phyloP scores from a whole-genome alignment of 176 grass and related monocot genomes.

The Triticum urartu region DNA sequence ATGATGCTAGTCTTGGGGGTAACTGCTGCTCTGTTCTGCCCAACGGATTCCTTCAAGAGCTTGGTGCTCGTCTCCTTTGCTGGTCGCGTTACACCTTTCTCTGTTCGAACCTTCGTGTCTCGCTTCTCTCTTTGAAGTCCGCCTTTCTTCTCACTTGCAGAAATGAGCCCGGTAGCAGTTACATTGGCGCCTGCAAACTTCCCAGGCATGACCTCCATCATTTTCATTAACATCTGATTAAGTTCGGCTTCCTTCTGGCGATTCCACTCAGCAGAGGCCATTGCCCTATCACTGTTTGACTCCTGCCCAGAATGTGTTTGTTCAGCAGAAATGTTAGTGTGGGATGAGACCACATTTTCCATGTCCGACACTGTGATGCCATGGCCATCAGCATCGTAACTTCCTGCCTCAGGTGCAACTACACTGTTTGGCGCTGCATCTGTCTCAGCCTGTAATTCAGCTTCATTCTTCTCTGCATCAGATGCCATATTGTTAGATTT shows the following conservation, averaged over 20 bases:
- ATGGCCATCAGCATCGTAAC: slow-evolving; percentile 33
- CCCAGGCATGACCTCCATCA: slow-evolving; percentile 86
- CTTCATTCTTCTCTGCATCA: slow-evolving; percentile 41
- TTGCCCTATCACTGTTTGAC: slow-evolving; percentile 51
- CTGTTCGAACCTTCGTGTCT: slow-evolving; percentile 61
- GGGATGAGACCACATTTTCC: slow-evolving; percentile 22
- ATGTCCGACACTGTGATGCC: slow-evolving; percentile 29
- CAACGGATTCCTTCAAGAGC: slow-evolving; percentile 47
- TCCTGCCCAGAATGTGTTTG: slow-evolving; percentile 49
- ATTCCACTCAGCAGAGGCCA: slow-evolving; percentile 82
- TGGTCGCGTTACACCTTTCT: slow-evolving; percentile 57
- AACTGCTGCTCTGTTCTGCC: slow-evolving; percentile 46
- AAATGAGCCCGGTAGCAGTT: slow-evolving; percentile 33
- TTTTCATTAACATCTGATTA: slow-evolving; percentile 96
- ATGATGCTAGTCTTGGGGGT: slow-evolving; percentile 42
- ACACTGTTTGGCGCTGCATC: slow-evolving; percentile 18
- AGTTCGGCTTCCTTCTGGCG: slow-evolving; percentile 94
- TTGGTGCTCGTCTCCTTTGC: slow-evolving; percentile 52
- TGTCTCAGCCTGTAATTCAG: slow-evolving; percentile 40
- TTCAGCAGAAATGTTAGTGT: slow-evolving; percentile 40
- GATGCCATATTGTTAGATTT: slow-evolving; percentile 39
- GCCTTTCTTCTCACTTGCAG: slow-evolving; percentile 58
- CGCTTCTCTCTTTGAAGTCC: slow-evolving; percentile 66
- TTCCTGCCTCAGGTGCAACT: slow-evolving; percentile 19
- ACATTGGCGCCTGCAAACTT: slow-evolving; percentile 51